phyloP scores from a whole-genome alignment of 2,329 filamentous ascomycete genomes.

The Epichloe sp. region DNA sequence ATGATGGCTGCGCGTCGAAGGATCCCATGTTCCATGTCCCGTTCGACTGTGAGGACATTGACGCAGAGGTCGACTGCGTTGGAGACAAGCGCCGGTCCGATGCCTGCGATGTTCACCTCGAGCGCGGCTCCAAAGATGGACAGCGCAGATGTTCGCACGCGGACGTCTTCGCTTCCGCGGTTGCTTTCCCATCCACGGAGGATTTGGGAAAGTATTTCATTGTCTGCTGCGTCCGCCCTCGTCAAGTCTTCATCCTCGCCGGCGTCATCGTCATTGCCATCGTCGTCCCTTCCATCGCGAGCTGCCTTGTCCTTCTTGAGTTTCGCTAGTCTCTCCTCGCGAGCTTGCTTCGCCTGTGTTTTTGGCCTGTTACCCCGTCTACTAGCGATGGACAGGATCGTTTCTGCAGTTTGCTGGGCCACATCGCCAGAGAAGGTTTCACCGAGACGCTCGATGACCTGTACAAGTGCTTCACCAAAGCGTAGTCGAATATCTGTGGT shows the following conservation, averaged over 20 bases:
- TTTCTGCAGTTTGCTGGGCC: slow-evolving; percentile 39
- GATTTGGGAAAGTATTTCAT: slow-evolving; percentile 43
- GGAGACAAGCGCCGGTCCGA: slow-evolving; percentile 39
- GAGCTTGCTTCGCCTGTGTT: slow-evolving; percentile 41
- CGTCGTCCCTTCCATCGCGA: slow-evolving; percentile 24
- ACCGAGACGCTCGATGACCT: slow-evolving; percentile 49
- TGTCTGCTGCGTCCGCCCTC: slow-evolving; percentile 29
- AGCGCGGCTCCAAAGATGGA: slow-evolving; percentile 48
- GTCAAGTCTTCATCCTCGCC: slow-evolving; percentile 26
- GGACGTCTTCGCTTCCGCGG: slow-evolving; percentile 52
- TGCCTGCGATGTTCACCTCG: slow-evolving; percentile 45
- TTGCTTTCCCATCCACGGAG: slow-evolving; percentile 56
- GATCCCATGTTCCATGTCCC: slow-evolving; percentile 46
- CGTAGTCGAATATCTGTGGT: slow-evolving; percentile 51
- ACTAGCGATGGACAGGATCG: slow-evolving; percentile 49
- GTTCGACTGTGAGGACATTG: slow-evolving; percentile 49
- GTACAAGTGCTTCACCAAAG: slow-evolving; percentile 54
- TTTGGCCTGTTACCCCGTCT: slow-evolving; percentile 48
- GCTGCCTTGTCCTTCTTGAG: slow-evolving; percentile 29
- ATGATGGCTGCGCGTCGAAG: slow-evolving; percentile 53
- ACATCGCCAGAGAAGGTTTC: slow-evolving; percentile 40
- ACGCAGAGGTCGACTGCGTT: slow-evolving; percentile 50
- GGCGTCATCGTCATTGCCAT: slow-evolving; percentile 27
- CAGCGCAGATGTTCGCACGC: slow-evolving; percentile 56
- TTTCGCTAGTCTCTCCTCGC: slow-evolving; percentile 34